A percentile compares a stretch with the other conserved stretches of the same genome.
These are phyloP conservation scores for Fraxinus xanthoxyloides DNA, from an alignment of 305 asterid species.

Conservation along the genomic window DNA sequence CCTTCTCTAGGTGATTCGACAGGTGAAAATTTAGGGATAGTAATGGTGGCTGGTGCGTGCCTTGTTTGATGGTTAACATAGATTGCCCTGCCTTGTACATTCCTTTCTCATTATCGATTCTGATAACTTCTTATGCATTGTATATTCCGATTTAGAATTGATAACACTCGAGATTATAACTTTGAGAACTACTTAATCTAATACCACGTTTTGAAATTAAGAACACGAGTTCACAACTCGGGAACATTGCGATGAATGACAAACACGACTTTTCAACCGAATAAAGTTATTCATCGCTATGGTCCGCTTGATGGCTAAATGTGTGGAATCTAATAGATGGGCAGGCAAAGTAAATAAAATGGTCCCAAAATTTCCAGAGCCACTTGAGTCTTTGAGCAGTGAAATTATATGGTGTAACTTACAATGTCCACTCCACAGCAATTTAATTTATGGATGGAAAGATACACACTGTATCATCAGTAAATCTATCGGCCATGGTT, in stretches of 20 bases:
- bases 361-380: constrained; percentile 8
- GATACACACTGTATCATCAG: background rate
- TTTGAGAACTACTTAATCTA: background rate
- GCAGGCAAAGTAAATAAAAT: background rate
- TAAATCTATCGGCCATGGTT: background rate
- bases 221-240: background rate
- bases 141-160: background rate
- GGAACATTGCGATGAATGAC: background rate
- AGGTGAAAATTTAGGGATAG: too few species aligned
- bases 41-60: too few species aligned
- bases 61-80: too few species aligned
- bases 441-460: background rate
- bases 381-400: background rate
- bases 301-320: background rate
- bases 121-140: too few species aligned
- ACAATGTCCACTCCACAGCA: background rate
- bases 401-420: background rate
- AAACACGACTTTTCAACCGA: background rate
- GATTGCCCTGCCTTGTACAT: too few species aligned
- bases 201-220: background rate
- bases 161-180: background rate
- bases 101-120: too few species aligned
- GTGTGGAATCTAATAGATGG: background rate
- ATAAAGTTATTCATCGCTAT: background rate
- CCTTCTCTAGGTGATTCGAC: too few species aligned